A percentile compares a stretch with the other conserved stretches of the same genome.
Evolutionary conservation across 768 basidiomycete genomes (phyloP).

Genomic region (Grammothele lineata): DNA sequence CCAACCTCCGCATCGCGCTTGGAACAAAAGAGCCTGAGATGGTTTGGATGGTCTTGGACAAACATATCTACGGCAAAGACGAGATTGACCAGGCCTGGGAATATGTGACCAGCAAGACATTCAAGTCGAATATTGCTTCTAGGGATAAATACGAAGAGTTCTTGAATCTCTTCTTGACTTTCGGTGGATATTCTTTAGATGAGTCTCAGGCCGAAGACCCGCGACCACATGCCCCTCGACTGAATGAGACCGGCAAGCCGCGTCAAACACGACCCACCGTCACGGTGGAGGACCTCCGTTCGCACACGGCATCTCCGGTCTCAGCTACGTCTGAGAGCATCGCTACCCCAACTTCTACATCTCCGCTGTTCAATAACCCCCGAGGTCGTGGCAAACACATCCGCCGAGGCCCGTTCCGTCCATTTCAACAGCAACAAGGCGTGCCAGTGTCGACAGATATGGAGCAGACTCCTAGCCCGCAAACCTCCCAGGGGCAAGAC

Average conservation of each 20-base stretch:
- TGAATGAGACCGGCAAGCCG: conserved; percentile 1
- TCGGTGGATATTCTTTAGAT: conserved; percentile 35
- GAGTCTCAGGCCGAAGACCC: not conserved
- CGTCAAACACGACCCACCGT: conserved; percentile 3
- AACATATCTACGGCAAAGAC: conserved; percentile 42
- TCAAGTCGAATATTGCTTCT: conserved; percentile 10
- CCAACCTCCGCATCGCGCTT: conserved; percentile 53
- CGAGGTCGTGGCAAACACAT: conserved; percentile 6
- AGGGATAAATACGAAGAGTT: conserved; percentile 43
- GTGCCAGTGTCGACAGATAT: too few species aligned
- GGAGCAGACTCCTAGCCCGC: not conserved
- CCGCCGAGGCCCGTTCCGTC: conserved; percentile 8
- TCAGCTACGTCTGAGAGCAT: not conserved
- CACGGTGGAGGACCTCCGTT: conserved; percentile 1
- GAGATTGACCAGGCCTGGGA: conserved; percentile 53
- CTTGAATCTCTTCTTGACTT: conserved; percentile 46
- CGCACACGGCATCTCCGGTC: not conserved
- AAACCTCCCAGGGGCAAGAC: not conserved
- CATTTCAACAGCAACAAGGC: conserved; percentile 2
- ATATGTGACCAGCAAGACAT: conserved; percentile 32
- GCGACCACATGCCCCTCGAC: not conserved
- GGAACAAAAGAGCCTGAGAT: conserved; percentile 59
- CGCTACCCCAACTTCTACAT: not conserved
- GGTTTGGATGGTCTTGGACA: conserved; percentile 61
- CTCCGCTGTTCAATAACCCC: too few species aligned